Evolutionary conservation across 106 monocot genomes (phyloP).

Genomic region (Ottelia alismoides): DNA sequence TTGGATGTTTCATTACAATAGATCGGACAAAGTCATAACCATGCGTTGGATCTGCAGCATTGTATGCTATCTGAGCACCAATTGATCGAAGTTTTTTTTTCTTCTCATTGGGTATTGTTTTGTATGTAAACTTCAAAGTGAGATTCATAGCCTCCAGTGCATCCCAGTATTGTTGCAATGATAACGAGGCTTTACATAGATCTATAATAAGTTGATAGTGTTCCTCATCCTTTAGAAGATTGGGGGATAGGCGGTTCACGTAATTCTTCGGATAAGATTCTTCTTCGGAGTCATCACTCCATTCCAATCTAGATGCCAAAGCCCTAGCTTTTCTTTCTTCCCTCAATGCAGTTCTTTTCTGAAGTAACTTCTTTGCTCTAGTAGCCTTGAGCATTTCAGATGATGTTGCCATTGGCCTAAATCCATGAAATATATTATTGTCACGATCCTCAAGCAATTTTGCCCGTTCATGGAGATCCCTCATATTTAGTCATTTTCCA

Average conservation of each 20-base stretch:
- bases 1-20: conserved; percentile 60
- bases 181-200: conserved; percentile 24
- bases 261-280: conserved; percentile 31
- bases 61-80: conserved; percentile 84
- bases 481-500: conserved; percentile 42
- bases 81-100: conserved; percentile 74
- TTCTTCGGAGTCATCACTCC: conserved; percentile 69
- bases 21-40: conserved; percentile 82
- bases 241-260: conserved; percentile 55
- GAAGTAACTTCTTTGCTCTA: conserved; percentile 65
- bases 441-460: conserved; percentile 57
- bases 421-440: conserved; percentile 50
- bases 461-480: conserved; percentile 49
- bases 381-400: conserved; percentile 69
- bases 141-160: conserved; percentile 60
- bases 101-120: conserved; percentile 34
- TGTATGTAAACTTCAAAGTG: conserved; percentile 30
- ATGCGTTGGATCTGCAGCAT: conserved; percentile 67
- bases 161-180: conserved; percentile 43
- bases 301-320: conserved; percentile 49
- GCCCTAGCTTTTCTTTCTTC: conserved; percentile 52
- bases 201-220: conserved; percentile 55
- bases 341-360: conserved; percentile 30
- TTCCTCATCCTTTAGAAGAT: conserved; percentile 55
- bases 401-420: conserved; percentile 50